A percentile compares a stretch with the other conserved stretches of the same genome.
Evolutionary conservation across 2,329 filamentous ascomycete genomes (phyloP).

Genomic region (Colletotrichum acutatum): DNA sequence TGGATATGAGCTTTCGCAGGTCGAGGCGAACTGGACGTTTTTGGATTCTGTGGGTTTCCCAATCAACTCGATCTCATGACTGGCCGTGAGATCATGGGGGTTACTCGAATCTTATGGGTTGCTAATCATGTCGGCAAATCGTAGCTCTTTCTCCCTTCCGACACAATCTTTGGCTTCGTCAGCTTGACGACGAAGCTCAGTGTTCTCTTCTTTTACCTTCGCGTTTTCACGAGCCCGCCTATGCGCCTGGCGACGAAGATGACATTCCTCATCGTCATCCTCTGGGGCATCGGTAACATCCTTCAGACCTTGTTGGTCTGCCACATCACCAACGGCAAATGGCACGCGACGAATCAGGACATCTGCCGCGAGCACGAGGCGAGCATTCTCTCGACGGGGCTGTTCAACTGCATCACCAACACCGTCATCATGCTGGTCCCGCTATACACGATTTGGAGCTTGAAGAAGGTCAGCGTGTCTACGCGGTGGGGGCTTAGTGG

Average conservation of each 20-base stretch:
- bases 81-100: background rate
- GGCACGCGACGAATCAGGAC: conserved; percentile 40
- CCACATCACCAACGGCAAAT: conserved; percentile 31
- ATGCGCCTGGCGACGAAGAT: conserved; percentile 44
- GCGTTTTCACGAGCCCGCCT: conserved; percentile 49
- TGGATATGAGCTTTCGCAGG: conserved; percentile 37
- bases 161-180: conserved; percentile 48
- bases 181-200: conserved; percentile 52
- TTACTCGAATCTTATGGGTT: background rate
- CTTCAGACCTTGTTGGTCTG: conserved; percentile 42
- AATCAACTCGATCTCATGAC: background rate
- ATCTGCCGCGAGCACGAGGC: conserved; percentile 50
- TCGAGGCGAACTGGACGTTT: conserved; percentile 11
- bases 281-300: conserved; percentile 41
- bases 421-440: conserved; percentile 51
- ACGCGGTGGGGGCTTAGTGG: conserved; percentile 41
- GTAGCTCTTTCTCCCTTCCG: conserved; percentile 50
- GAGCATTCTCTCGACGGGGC: conserved; percentile 51
- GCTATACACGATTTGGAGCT: conserved; percentile 47
- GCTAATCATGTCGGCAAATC: background rate
- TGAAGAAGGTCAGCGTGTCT: conserved; percentile 45
- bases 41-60: background rate
- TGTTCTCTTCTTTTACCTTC: conserved; percentile 54
- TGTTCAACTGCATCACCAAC: conserved; percentile 52
- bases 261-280: conserved; percentile 37